Evolutionary conservation across 2,329 filamentous ascomycete species (phyloP).

Genomic region (Lecanicillium sp.): DNA sequence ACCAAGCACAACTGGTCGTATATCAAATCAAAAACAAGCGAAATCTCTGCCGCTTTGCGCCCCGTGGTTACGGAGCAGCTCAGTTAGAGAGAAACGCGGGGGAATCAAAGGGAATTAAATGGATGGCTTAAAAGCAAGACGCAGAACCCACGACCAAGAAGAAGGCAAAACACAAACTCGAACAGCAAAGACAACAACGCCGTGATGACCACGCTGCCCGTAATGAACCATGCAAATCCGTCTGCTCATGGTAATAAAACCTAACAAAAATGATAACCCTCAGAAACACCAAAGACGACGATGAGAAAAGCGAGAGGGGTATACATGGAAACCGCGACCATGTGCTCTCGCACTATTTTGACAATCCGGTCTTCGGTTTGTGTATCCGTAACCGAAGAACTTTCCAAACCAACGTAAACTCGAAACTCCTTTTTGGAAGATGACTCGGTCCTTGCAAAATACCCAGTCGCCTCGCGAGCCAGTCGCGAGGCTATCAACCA

Average conservation of each 20-base stretch:
- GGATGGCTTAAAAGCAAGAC: slow-evolving; percentile 3
- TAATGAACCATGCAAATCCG: background rate
- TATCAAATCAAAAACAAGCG: background rate
- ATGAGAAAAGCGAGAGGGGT: slow-evolving; percentile 3
- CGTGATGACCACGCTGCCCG: slow-evolving; percentile 3
- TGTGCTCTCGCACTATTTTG: too few relatives aligned
- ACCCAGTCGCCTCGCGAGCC: too few relatives aligned
- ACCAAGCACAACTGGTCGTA: background rate
- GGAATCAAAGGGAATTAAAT: background rate
- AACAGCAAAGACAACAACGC: slow-evolving; percentile 1
- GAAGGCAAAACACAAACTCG: background rate
- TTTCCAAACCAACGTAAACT: too few relatives aligned
- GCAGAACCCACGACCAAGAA: slow-evolving; percentile 9
- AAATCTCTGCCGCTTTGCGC: slow-evolving; percentile 10
- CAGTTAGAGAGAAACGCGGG: too few relatives aligned
- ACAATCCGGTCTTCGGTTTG: slow-evolving; percentile 1
- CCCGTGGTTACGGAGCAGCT: slow-evolving; percentile 11
- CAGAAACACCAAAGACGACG: slow-evolving; percentile 2
- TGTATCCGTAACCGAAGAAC: slow-evolving; percentile 2
- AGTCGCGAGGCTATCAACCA: too few relatives aligned
- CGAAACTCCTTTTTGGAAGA: too few relatives aligned
- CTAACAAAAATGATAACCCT: background rate
- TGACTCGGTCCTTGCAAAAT: too few relatives aligned
- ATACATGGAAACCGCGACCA: too few relatives aligned
- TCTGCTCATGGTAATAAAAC: slow-evolving; percentile 2